These are phyloP conservation scores for Forsythia suspensa DNA, from an alignment of 257 asterid species.

Conservation along the genomic window DNA sequence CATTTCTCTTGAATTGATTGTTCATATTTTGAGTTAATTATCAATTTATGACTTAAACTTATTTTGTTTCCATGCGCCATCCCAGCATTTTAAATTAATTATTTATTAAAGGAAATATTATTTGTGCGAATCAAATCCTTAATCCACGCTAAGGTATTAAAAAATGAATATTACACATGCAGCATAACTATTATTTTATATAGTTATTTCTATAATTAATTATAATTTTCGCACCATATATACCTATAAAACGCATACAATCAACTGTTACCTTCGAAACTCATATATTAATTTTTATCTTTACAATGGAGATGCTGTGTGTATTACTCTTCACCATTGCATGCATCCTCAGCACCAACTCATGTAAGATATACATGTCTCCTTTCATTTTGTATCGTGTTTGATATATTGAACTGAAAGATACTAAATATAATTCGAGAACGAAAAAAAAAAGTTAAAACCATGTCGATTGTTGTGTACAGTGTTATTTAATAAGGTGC, in stretches of 20 bases:
- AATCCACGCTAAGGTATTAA: not conserved
- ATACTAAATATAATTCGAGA: not conserved
- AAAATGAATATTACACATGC: not conserved
- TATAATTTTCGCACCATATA: not conserved
- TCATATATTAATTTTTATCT: too few relatives aligned
- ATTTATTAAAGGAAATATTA: not conserved
- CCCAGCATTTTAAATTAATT: not conserved
- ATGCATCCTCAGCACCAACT: not conserved
- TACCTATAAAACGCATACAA: not conserved
- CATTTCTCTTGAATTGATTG: not conserved
- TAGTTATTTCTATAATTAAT: not conserved
- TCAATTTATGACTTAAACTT: too few relatives aligned
- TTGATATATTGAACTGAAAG: too few relatives aligned
- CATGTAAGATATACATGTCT: not conserved
- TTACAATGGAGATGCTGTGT: not conserved
- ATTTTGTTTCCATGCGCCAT: not conserved
- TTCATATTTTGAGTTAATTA: not conserved
- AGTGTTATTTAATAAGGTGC: not conserved
- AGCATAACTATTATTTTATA: not conserved
- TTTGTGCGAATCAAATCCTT: not conserved
- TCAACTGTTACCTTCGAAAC: not conserved
- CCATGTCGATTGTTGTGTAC: not conserved
- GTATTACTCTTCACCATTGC: not conserved
- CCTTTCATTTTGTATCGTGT: not conserved
- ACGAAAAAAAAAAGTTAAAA: too few relatives aligned